Base-by-base conservation (phyloP, 495 filamentous ascomycete genomes). In the Elaphomyces granulatus region DNA sequence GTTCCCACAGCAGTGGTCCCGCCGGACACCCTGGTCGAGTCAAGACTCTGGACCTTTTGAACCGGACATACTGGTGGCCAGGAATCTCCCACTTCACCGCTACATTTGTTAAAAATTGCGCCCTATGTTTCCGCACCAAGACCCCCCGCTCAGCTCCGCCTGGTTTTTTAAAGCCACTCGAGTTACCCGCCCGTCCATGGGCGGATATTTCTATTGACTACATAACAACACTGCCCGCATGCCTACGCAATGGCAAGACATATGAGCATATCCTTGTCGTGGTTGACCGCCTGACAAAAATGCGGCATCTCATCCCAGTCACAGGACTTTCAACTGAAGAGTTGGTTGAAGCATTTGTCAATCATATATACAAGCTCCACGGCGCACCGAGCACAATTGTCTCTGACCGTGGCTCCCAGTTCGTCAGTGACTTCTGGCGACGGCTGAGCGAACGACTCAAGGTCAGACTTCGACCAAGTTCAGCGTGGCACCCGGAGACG, bases 121-220 rank as follows among this genome's bases (percentile, higher is more conserved):
- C 6, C 6, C 23, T 28, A 6, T 28, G 12, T 28, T 28, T 28
- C 23, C 23, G 23, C 6, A 6, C 23, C 23, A 28, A 28, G 23
- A 28, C 6, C 23, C 23, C 23, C 23, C 23, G 23, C 23, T 28
- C 23, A 6, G 23, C 23, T 6, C 23, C 23, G 23, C 23, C 12
- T 12, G 6, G 23, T 12, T 6, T 12, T 12, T 38, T 55, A 9
- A 41, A 53, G 32, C 46, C 49, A 3, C 35, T 53, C 9, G 36
- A 43, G 15, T 32, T 51, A n/a, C 48, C 44, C 2, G 15, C 48
- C 1, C 15, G 43, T 16, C 39, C 26, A 7, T 56, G 43, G 47
- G 6, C 49, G 28, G 41, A 54, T 15, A 44, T 52, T 7, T 36
- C 18, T 9, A 43, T 51, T 2, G 43, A 54, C 42, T 49, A 48